A percentile compares a stretch with the other conserved stretches of the same genome.
These are phyloP conservation scores for Pythium grandisporangium DNA, from an alignment of 352 stramenopile species.

Conservation along the genomic window DNA sequence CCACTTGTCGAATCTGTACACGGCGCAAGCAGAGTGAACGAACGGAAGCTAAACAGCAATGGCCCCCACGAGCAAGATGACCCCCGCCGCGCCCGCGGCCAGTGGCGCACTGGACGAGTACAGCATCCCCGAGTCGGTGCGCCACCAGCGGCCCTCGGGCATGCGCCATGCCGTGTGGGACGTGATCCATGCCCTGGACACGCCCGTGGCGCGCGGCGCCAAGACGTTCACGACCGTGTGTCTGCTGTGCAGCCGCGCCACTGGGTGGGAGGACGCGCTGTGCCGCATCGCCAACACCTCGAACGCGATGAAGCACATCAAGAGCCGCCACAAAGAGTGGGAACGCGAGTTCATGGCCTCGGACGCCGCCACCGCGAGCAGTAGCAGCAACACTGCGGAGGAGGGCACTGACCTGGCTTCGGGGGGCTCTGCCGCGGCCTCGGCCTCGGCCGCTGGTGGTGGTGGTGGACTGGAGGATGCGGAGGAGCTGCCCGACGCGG, in stretches of 20 bases:
- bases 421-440: background rate
- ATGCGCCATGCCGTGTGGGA: conserved; percentile 10
- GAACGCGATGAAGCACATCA: conserved; percentile 12
- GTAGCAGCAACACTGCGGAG: background rate
- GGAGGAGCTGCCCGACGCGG: background rate
- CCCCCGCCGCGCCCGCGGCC: too few species aligned
- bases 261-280: conserved; percentile 6
- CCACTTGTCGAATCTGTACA: too few species aligned
- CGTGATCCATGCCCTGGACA: conserved; percentile 4
- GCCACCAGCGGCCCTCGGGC: conserved; percentile 3
- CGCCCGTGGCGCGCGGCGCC: conserved; percentile 4
- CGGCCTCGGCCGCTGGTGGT: background rate
- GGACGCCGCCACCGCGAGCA: background rate
- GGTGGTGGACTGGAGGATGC: background rate
- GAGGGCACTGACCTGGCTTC: background rate
- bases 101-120: conserved; percentile 1
- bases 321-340: conserved; percentile 8
- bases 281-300: conserved; percentile 8
- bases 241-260: conserved; percentile 2
- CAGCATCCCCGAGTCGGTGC: conserved; percentile 1
- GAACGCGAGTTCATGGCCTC: background rate
- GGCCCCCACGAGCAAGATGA: too few species aligned
- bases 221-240: conserved; percentile 10
- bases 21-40: too few species aligned
- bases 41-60: too few species aligned